Evolutionary conservation across 2,329 filamentous ascomycete genomes (phyloP), one percentile per base, ranked within the genome.

Genomic region (Pestalotiopsis sp.): DNA sequence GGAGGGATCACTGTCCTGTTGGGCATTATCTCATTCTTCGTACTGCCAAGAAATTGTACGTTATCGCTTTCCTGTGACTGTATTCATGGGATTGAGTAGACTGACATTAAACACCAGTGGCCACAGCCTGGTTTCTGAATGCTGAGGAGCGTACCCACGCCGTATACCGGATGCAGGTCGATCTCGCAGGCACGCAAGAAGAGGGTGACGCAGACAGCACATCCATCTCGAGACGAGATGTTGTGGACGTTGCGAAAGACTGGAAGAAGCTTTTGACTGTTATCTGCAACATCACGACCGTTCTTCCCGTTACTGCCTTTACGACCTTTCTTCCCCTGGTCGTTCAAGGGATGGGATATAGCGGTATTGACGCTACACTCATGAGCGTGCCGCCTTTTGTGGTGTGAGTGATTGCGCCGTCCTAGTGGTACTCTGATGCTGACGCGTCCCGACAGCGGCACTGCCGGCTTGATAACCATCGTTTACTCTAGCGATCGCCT

Each of bases 81-180:
- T 31, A 7, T 31, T 1, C 6, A 31, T 7, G 27, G 27, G 7
- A 31, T 31, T 7, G 27, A 31, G 1, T 52, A n/a, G 14, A 52
- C n/a, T 52, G 45, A 52, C 45, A 17, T 9, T n/a, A 11, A 20
- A 9, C 14, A 3, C 17, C 20, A 52, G 45, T 73, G 14, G 67
- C 58, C 41, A 65, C 68, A 55, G 73, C 75, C 13, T 74, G 72
- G 63, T 81, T 80, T 68, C 68, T 81, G 17, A 76, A 72, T 27
- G 66, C 68, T 41, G 72, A 76, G 59, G 78, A 81, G 69, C 74
- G 75, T 57, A 68, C 66, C 58, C 70, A 72, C 36, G 77, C 76
- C 36, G 72, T 74, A 17, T 70, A 74, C 41, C 70, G 76, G 23
- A 76, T 81, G 64, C 71, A 73, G 27, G 69, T 75, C 7, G 78